Evolutionary conservation across 2,329 filamentous ascomycete species (phyloP).

Genomic region (Leptographium radiaticola): DNA sequence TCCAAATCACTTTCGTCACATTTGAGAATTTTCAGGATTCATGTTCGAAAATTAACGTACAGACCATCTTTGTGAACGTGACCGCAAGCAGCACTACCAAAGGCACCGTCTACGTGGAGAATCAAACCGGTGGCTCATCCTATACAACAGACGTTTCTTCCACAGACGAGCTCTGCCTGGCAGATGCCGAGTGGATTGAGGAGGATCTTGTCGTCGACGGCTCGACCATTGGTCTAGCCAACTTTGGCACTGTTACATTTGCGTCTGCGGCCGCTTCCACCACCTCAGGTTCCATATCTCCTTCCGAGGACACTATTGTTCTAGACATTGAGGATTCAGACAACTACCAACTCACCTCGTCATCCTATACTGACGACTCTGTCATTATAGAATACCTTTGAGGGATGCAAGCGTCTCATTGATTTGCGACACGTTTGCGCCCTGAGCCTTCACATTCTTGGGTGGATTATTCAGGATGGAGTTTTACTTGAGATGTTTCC

Average conservation of each 20-base stretch:
- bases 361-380: background rate
- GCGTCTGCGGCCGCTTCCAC: background rate
- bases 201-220: background rate
- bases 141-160: background rate
- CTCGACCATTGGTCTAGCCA: background rate
- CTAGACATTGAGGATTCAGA: background rate
- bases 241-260: background rate
- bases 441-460: no score
- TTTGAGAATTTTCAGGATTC: no score
- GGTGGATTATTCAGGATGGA: no score
- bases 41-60: no score
- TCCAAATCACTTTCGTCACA: background rate
- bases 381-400: background rate
- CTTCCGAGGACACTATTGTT: background rate
- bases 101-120: background rate
- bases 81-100: background rate
- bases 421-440: no score
- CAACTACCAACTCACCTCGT: background rate
- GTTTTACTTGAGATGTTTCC: no score
- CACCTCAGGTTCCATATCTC: background rate
- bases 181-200: background rate
- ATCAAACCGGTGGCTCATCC: background rate
- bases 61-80: conserved; percentile 1
- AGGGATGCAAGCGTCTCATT: background rate
- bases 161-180: background rate